A percentile compares a stretch with the other conserved stretches of the same genome.
These are phyloP conservation scores for Psilocybe azurescens DNA, from an alignment of 768 basidiomycete genomes.

Conservation along the genomic window DNA sequence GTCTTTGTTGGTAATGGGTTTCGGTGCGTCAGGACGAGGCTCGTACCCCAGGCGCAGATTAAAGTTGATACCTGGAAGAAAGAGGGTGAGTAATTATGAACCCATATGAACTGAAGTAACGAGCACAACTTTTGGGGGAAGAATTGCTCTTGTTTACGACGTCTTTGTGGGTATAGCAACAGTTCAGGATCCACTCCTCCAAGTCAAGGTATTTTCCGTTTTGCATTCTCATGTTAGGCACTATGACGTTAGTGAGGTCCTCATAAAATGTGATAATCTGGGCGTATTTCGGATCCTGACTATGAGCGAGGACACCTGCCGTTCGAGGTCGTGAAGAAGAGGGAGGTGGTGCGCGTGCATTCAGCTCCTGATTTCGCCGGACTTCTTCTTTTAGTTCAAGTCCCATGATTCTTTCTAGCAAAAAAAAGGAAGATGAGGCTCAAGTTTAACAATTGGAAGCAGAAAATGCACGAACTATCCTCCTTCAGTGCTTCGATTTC, in stretches of 20 bases:
- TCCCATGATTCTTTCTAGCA: conserved; percentile 53
- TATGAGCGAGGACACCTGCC: conserved; percentile 36
- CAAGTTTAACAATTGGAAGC: neutral
- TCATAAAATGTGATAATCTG: conserved; percentile 80
- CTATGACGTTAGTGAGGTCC: conserved; percentile 81
- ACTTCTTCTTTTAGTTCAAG: conserved; percentile 70
- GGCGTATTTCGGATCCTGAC: conserved; percentile 61
- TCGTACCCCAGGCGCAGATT: conserved; percentile 55
- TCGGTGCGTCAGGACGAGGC: conserved; percentile 32
- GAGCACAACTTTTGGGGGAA: conserved; percentile 41
- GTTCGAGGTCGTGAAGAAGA: conserved; percentile 44
- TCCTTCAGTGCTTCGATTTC: conserved; percentile 53
- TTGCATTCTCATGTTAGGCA: conserved; percentile 60
- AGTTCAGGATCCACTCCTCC: conserved; percentile 69
- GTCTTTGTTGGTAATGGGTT: conserved; percentile 37
- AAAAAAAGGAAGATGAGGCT: neutral
- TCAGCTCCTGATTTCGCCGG: conserved; percentile 51
- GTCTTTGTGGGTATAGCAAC: conserved; percentile 65
- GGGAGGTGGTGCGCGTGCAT: conserved; percentile 47
- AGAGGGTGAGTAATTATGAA: neutral
- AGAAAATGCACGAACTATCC: conserved; percentile 42
- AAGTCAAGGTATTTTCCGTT: conserved; percentile 43
- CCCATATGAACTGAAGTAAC: neutral
- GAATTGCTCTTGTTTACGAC: conserved; percentile 30
- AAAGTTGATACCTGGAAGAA: conserved; percentile 61